Conservation (phyloP, 306 rosid species). For the Ceratonia siliqua region DNA sequence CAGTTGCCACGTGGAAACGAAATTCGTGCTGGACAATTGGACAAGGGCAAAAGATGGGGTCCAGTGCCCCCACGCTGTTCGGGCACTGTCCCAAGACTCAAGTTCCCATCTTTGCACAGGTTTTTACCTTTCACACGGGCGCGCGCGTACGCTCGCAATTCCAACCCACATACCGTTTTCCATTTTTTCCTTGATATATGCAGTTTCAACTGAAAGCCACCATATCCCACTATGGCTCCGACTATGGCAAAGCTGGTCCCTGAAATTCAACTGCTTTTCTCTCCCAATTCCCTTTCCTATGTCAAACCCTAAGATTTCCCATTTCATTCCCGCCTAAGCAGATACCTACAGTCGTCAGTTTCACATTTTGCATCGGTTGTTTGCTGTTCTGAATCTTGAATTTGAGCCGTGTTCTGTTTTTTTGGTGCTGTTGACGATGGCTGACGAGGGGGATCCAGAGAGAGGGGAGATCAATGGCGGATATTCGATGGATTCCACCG, state of each 20-base stretch:
- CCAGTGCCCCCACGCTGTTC: too few relatives aligned
- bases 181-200: neutral
- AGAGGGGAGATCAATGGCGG: constrained; percentile 45
- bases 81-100: too few relatives aligned
- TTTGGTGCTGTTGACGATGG: constrained; percentile 1
- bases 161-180: too few relatives aligned
- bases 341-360: neutral
- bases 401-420: neutral
- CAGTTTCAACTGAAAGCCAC: neutral
- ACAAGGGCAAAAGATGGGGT: too few relatives aligned
- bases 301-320: constrained; percentile 31
- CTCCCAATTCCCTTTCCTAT: neutral
- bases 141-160: too few relatives aligned
- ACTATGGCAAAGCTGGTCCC: neutral
- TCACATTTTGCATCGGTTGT: neutral
- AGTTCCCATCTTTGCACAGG: too few relatives aligned
- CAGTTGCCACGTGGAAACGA: too few relatives aligned
- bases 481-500: constrained; percentile 46
- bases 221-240: neutral
- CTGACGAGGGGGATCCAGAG: constrained; percentile 32
- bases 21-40: too few relatives aligned
- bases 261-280: neutral
- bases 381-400: neutral
- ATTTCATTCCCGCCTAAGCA: neutral
- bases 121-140: too few relatives aligned